Percentiles rank a stretch among this genome's conserved stretches.
Evolutionary conservation across 805 yeast genomes (phyloP).

Genomic region (Candida sanyiensis): DNA sequence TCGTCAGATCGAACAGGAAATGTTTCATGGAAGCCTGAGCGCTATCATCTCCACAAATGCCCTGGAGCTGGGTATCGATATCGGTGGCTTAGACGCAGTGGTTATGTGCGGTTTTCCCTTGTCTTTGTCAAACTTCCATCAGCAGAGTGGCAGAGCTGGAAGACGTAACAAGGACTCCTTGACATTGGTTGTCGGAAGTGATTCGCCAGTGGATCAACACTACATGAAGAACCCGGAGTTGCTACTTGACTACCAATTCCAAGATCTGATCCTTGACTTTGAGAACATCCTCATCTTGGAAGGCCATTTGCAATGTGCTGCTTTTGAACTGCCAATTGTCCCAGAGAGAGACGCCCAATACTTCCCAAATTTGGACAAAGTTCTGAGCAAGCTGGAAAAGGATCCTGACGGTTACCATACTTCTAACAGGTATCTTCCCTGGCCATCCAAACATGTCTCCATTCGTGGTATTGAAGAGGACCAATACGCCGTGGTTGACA

Average conservation of each 20-base stretch:
- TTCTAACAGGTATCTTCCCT: constrained; percentile 58
- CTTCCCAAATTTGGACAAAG: constrained; percentile 37
- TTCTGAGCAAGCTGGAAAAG: constrained; percentile 30
- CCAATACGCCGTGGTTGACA: constrained; percentile 83
- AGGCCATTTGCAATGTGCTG: constrained; percentile 91
- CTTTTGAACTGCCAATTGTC: constrained; percentile 69
- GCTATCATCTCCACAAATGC: constrained; percentile 96
- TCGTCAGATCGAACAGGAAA: constrained; percentile 77
- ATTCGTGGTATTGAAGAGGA: constrained; percentile 81
- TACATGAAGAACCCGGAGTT: constrained; percentile 66
- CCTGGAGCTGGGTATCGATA: constrained; percentile 90
- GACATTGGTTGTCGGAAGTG: constrained; percentile 78
- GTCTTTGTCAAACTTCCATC: constrained; percentile 82
- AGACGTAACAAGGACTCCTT: constrained; percentile 79
- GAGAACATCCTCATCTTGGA: constrained; percentile 61
- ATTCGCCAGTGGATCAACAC: constrained; percentile 80
- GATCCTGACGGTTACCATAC: constrained; percentile 48
- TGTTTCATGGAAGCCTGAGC: constrained; percentile 80
- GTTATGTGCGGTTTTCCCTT: constrained; percentile 89
- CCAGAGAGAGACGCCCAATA: constrained; percentile 47
- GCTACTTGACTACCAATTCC: constrained; percentile 47
- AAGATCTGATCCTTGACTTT: constrained; percentile 54
- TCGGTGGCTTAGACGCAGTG: constrained; percentile 89
- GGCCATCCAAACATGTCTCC: constrained; percentile 74
- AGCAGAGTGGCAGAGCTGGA: constrained; percentile 97